Conservation (phyloP, 2,329 filamentous ascomycete species). For the Xylaria polymorpha region DNA sequence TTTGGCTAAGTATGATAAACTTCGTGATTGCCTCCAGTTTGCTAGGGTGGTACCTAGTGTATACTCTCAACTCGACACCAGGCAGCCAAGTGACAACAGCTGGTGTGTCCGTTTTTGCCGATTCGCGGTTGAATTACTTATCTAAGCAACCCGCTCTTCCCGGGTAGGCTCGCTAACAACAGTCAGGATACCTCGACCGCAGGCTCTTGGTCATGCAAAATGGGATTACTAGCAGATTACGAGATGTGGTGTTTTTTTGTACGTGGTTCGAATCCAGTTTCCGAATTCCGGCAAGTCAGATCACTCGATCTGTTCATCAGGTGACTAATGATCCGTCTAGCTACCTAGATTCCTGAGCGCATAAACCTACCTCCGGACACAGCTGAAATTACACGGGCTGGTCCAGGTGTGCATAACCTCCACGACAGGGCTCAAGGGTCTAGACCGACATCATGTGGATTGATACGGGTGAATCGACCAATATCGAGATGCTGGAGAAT, state of each 20-base stretch:
- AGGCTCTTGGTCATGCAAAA: not conserved
- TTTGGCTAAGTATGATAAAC: not conserved
- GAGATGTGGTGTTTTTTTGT: not conserved
- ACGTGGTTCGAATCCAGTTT: not conserved
- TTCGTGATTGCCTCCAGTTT: constrained; percentile 10
- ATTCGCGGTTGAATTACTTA: not conserved
- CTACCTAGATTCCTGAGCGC: not conserved
- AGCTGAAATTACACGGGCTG: not conserved
- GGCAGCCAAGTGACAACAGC: constrained; percentile 20
- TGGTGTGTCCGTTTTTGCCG: not conserved
- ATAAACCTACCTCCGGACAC: not conserved
- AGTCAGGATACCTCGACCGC: not conserved
- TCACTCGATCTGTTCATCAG: not conserved
- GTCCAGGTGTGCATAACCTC: not conserved
- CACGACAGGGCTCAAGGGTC: constrained; percentile 4
- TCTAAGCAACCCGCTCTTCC: not conserved
- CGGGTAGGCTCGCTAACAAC: not conserved
- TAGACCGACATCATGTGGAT: constrained; percentile 2
- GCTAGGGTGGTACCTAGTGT: too few relatives aligned
- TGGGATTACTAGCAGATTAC: too few relatives aligned
- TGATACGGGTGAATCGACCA: not conserved
- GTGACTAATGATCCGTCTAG: not conserved
- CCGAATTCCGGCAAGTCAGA: not conserved
- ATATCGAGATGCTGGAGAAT: not conserved
- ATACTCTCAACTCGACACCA: too few relatives aligned